phyloP scores from a whole-genome alignment of 306 rosid species.

The Malus sylvestris region DNA sequence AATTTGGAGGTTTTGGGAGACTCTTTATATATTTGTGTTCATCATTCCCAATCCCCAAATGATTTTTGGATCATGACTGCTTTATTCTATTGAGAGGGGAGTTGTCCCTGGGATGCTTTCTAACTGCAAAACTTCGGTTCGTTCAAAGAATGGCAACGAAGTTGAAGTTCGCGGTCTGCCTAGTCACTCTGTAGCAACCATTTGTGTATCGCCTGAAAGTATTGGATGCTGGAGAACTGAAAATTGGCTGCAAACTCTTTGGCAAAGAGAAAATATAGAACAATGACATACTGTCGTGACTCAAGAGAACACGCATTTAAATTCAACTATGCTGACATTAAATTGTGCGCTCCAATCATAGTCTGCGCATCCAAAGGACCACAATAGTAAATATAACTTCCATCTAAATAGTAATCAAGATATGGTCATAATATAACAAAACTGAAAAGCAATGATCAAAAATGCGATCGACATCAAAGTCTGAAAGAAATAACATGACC shows the following conservation, averaged over 20 bases:
- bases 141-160: background rate
- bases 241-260: background rate
- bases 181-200: too few species aligned
- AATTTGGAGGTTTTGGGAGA: background rate
- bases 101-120: background rate
- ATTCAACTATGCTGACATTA: background rate
- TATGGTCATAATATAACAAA: background rate
- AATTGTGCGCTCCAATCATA: background rate
- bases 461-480: conserved; percentile 21
- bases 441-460: conserved; percentile 17
- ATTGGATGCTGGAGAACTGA: too few species aligned
- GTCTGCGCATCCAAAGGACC: background rate
- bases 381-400: background rate
- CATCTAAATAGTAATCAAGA: background rate
- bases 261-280: too few species aligned
- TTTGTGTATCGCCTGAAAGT: too few species aligned
- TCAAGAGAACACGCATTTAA: background rate
- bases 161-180: background rate
- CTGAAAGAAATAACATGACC: conserved; percentile 11
- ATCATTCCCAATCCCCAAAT: too few species aligned
- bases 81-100: background rate
- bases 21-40: background rate
- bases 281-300: background rate
- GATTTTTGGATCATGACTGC: background rate
- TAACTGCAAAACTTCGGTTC: background rate